Evolutionary conservation across 805 yeast species (phyloP), one percentile per base, ranked within the genome.

Genomic region (Naumovozyma baii): DNA sequence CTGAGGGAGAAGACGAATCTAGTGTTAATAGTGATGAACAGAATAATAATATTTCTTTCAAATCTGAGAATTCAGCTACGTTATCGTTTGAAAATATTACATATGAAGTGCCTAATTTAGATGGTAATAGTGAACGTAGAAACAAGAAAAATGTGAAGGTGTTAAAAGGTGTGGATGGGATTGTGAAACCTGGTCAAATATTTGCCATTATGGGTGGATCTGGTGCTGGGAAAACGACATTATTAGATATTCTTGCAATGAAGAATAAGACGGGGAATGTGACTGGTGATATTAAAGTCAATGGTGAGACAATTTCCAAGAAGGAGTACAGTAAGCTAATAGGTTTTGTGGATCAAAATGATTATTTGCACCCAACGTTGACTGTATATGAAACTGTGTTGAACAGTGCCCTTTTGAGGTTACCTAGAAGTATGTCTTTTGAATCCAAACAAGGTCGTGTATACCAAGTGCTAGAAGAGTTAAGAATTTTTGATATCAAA

Each of bases 191-290:
- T 2, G 82, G 96, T 30, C 87, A 87, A 57, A 82, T 94, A 45
- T 60, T 87, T 57, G 97, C 98, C 0, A 86, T 92, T 32, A 85
- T 92, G 95, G 98, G 98, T 33, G 96, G 96, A 1, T 88, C 96
- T 0, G 98, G 98, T 37, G 97, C 98, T 12, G 98, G 98, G 38
- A 92, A 92, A 57, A 90, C 98, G 1, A 90, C 98, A 0, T 64
- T 92, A 33, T 66, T 92, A 38, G 98, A 92, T 55, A 87, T 92
- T 43, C 66, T 92, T 40, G 97, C 97, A 0, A 83, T 80, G 35
- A 92, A 90, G 56, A 74, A 78, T 55, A 92, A 90, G 55, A 71
- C 78, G 26, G 98, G 98, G 2, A 45, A 48, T 1, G 70, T 76
- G 8, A 49, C 66, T 1, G 96, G 96, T n/a, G 55, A 65, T 2